Percentiles rank a stretch among this genome's conserved stretches.
These are phyloP conservation scores for Arthrocladium fulminans DNA, from an alignment of 2,329 filamentous ascomycete species.

Conservation along the genomic window DNA sequence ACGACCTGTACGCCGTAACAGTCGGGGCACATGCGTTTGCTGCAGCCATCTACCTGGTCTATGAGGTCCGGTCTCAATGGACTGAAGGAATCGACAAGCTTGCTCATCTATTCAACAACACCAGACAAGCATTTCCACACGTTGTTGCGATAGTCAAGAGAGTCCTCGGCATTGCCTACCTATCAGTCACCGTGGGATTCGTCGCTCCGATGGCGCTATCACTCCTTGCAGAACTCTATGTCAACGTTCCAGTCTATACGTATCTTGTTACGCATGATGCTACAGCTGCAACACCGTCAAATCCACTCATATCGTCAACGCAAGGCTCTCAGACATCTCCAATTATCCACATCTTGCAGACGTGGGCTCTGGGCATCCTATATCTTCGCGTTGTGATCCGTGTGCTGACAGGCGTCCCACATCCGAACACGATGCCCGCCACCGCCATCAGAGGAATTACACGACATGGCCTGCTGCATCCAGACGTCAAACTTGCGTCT, in stretches of 20 bases:
- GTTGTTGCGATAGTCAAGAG: slow-evolving; percentile 22
- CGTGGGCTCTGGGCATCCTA: slow-evolving; percentile 86
- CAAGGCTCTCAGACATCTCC: slow-evolving; percentile 38
- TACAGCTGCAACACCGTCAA: not conserved
- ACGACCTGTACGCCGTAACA: slow-evolving; percentile 94
- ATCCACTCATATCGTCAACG: slow-evolving; percentile 15
- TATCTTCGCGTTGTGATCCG: slow-evolving; percentile 71
- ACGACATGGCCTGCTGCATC: slow-evolving; percentile 65
- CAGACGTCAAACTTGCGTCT: slow-evolving; percentile 69
- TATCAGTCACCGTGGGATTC: slow-evolving; percentile 65
- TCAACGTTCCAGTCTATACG: slow-evolving; percentile 77
- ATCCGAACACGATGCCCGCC: slow-evolving; percentile 52
- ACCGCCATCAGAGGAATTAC: slow-evolving; percentile 66
- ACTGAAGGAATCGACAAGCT: slow-evolving; percentile 4
- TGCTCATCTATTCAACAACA: slow-evolving; percentile 10
- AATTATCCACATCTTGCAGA: slow-evolving; percentile 77
- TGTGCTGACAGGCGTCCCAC: slow-evolving; percentile 43
- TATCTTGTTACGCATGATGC: slow-evolving; percentile 43
- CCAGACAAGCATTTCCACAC: slow-evolving; percentile 19
- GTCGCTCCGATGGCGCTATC: slow-evolving; percentile 74
- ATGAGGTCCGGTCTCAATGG: not conserved
- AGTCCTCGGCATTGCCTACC: slow-evolving; percentile 56
- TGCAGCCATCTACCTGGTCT: slow-evolving; percentile 52
- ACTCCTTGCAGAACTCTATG: slow-evolving; percentile 74
- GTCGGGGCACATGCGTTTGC: slow-evolving; percentile 78